Percentiles rank a stretch among this genome's conserved stretches.
Conservation (phyloP, 306 rosid genomes). For the Vicia villosa region DNA sequence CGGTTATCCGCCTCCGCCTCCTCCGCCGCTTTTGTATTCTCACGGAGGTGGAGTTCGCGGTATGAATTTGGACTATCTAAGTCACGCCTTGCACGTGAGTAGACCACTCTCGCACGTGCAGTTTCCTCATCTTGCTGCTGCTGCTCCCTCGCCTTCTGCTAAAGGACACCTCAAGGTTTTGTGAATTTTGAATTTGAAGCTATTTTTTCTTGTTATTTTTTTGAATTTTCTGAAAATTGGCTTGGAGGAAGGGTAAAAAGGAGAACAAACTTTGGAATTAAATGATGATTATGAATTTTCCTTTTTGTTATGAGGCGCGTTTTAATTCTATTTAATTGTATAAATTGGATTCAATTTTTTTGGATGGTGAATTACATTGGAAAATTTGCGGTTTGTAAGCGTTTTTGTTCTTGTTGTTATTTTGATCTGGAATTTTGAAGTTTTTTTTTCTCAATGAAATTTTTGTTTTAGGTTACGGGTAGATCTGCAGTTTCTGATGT, state of each 20-base stretch:
- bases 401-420: not conserved
- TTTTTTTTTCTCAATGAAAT: not conserved
- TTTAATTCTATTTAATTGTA: not conserved
- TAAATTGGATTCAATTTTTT: not conserved
- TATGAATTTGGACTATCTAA: conserved; percentile 45
- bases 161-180: conserved; percentile 51
- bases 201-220: not conserved
- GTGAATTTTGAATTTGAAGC: not conserved
- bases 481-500: conserved; percentile 51
- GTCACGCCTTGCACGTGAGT: conserved; percentile 46
- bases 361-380: not conserved
- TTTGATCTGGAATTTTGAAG: not conserved
- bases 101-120: conserved; percentile 51
- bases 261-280: not conserved
- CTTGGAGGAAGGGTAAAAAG: not conserved
- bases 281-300: conserved; percentile 11
- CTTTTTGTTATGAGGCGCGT: not conserved
- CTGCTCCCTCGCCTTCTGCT: conserved; percentile 37
- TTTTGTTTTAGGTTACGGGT: conserved; percentile 52
- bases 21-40: conserved; percentile 45
- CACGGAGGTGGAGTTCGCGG: conserved; percentile 44
- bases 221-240: conserved; percentile 2
- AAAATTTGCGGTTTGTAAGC: not conserved
- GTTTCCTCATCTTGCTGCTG: conserved; percentile 40
- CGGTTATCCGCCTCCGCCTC: conserved; percentile 50